Evolutionary conservation across 306 rosid species (phyloP), one percentile per base, ranked within the genome.

Genomic region (Cucurbita argyrosperma): DNA sequence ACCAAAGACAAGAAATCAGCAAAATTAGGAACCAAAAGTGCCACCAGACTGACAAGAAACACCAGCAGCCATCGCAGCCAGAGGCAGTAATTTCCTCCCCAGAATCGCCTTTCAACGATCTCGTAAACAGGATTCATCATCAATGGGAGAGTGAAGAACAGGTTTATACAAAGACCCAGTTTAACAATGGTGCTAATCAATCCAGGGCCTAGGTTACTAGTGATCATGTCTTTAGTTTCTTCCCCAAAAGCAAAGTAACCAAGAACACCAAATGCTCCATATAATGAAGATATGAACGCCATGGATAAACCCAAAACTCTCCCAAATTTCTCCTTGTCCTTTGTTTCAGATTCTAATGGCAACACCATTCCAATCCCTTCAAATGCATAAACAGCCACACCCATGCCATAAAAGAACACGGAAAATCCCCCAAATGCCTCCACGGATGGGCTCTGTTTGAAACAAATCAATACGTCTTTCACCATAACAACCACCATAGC

Each of bases 81-180:
- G 16, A 86, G 18, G 57, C 86, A 82, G 19, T 80, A 86, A 1
- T 52, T 82, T 43, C 84, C 83, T 46, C 80, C 77, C 80, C 85
- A 84, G 40, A 82, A 79, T 15, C 90, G 68, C 65, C 90, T 84
- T 76, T 83, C 90, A 1, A 82, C 71, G 6, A 86, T 78, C 53
- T 86, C 90, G 45, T 84, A 86, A 47, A 86, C 90, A 0, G 90
- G 90, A 76, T 86, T 82, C 90, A 86, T 86, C 90, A 86, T 82
- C 77, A 86, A 76, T 0, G 90, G 88, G 43, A 86, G 58, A 5
- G 88, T 84, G 76, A 86, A 86, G 80, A 86, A 84, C 30, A 86
- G 60, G 62, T 86, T 86, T 64, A 86, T 76, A 49, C 80, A 85
- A 0, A 86, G 82, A 14, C 90, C 90, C 37, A 84, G 64, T 73